Evolutionary conservation across 352 stramenopile genomes (phyloP).

Genomic region (Peronospora tabacina): DNA sequence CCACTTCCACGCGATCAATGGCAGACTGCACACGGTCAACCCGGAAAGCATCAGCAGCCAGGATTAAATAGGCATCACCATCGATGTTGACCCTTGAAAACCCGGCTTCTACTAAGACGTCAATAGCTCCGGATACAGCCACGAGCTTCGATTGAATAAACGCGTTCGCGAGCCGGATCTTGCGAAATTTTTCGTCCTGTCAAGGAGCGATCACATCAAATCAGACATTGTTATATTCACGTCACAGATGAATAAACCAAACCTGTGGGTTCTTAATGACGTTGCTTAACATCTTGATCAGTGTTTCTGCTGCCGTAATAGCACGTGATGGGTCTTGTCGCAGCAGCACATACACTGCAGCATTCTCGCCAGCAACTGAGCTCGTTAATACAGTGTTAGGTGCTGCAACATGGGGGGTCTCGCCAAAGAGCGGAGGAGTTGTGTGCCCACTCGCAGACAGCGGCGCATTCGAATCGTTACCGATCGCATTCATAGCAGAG

Average conservation of each 20-base stretch:
- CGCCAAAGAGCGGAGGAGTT: slow-evolving; percentile 19
- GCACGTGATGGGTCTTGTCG: slow-evolving; percentile 40
- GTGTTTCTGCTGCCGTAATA: slow-evolving; percentile 49
- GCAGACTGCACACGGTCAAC: slow-evolving; percentile 42
- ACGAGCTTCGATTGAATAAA: slow-evolving; percentile 62
- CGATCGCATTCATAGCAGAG: slow-evolving; percentile 51
- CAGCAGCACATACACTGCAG: slow-evolving; percentile 58
- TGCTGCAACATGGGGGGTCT: slow-evolving; percentile 9
- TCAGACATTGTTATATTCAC: background rate
- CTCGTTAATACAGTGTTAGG: background rate
- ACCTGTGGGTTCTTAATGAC: slow-evolving; percentile 57
- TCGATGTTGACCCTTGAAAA: slow-evolving; percentile 39
- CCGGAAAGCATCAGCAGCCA: slow-evolving; percentile 32
- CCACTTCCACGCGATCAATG: slow-evolving; percentile 56
- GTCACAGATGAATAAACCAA: background rate
- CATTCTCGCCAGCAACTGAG: slow-evolving; percentile 14
- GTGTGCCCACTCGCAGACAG: slow-evolving; percentile 1
- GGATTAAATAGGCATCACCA: slow-evolving; percentile 51
- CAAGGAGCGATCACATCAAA: slow-evolving; percentile 1
- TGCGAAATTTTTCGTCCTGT: slow-evolving; percentile 68
- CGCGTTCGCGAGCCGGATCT: slow-evolving; percentile 51
- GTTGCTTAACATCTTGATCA: slow-evolving; percentile 68
- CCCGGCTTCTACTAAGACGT: slow-evolving; percentile 51
- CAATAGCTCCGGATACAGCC: slow-evolving; percentile 40
- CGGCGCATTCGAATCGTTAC: background rate